Evolutionary conservation across 1,284 basidiomycete species (phyloP), one percentile per base, ranked within the genome.

Genomic region (Cryptococcus amylolentus): DNA sequence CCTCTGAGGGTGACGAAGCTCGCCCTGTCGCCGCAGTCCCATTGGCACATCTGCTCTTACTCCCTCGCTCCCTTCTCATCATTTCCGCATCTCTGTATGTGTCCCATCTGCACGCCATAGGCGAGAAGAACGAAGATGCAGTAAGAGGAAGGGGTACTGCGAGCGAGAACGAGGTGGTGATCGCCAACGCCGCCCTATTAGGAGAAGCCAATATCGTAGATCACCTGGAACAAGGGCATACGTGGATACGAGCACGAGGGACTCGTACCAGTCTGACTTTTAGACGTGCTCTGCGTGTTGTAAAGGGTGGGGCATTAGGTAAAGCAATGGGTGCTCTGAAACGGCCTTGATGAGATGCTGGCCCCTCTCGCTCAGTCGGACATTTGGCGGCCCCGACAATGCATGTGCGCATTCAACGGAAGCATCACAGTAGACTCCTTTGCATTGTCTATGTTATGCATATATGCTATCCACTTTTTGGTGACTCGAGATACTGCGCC

Each of bases 221-320:
- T 27, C 77, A 75, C 12, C 67, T 86, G 43, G 56, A 63, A 41
- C 68, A 78, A 27, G 83, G 84, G 14, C 82, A 81, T 16, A 71
- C 72, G 16, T 78, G 91, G 68, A 72, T 73, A 58, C 80, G 40
- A 5, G 60, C 62, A 20, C 62, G 93, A 61, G 77, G 77, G 7
- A 82, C 82, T 31, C 79, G 93, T 67, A 83, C 88, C 54, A 95
- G 91, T 75, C 75, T 96, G 67, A 96, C 92, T 1, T 96, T 90
- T 74, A 82, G 93, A 49, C 88, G 89, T 68, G 88, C 93, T 6
- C 81, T 81, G 59, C 86, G 82, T 67, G 84, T 89, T 16, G 70
- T 77, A 35, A 77, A 74, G 56, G 74, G 70, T n/a, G 70, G 68
- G 10, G 62, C 61, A 26, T 64, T 72, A 23, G 59, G 63, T 23